Evolutionary conservation across 345 rosid genomes (phyloP).

Genomic region (Excoecaria agallocha): DNA sequence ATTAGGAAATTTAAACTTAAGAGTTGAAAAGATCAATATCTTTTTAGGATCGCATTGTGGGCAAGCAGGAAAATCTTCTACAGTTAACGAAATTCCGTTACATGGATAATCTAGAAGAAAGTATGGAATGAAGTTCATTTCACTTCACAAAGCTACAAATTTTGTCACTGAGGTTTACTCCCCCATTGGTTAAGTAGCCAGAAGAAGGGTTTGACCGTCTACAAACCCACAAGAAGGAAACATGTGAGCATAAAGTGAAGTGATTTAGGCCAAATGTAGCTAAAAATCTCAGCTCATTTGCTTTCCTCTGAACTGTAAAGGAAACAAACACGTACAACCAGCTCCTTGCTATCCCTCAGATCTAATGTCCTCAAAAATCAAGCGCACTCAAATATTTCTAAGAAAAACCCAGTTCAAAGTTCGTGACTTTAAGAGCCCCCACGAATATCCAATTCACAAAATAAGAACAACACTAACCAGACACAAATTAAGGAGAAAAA

Average conservation of each 20-base stretch:
- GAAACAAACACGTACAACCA: neutral
- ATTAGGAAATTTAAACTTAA: neutral
- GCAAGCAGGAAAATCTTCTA: neutral
- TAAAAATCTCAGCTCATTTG: neutral
- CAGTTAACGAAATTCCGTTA: neutral
- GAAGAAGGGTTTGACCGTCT: neutral
- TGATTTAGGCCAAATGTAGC: constrained; percentile 4
- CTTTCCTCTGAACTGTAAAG: neutral
- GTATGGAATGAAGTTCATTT: neutral
- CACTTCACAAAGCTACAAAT: neutral
- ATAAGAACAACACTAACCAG: neutral
- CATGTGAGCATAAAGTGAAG: neutral
- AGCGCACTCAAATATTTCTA: neutral
- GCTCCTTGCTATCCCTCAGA: constrained; percentile 11
- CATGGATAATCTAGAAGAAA: neutral
- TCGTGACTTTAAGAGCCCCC: neutral
- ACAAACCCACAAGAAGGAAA: constrained; percentile 2
- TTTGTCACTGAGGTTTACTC: neutral
- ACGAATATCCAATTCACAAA: neutral
- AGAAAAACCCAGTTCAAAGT: constrained; percentile 1
- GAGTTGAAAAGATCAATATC: neutral
- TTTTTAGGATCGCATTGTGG: neutral
- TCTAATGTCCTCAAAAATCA: constrained; percentile 17
- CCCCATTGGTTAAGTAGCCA: neutral
- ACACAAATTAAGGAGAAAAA: neutral